Base-by-base conservation (phyloP, 305 asterid genomes). In the Fraxinus albicans region DNA sequence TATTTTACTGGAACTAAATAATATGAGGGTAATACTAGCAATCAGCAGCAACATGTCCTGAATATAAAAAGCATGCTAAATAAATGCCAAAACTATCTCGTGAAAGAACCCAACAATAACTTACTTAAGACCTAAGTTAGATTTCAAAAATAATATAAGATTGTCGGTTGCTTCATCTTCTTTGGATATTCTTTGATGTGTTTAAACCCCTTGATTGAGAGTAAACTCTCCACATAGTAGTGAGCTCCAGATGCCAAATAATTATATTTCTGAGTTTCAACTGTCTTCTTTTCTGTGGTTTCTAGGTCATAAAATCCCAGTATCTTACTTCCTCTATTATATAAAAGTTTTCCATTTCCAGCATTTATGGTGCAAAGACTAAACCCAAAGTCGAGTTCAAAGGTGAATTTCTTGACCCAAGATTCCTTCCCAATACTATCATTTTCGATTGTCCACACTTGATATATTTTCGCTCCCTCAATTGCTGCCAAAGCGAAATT, bases 361-460 rank as follows among this genome's bases (percentile, higher is more conserved):
- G 53, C 17, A 5, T 44, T 44, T 44, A 44, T 12, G 4, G 53
- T 0, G 53, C 2, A 44, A 44, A 44, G 17, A 63, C 19, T 2
- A 58, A 38, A 6, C 8, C 17, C 42, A 50, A 81, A 36, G 63
- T 44, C 80, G 17, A 40, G 29, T 60, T 3, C 7, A 76, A 81
- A 6, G 9, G 77, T 76, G 80, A 9, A 25, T 9, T 38, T 76
- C 58, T 81, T 81, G 3, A 1, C 13, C 84, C 84, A 81, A 70
- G 15, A 38, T 15, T 42, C 73, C 12, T 17, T 77, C 36, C 58
- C 73, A 33, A 44, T 15, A 25, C 79, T 17, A 27, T 60, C 53
- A 73, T 47, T 79, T 82, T 63, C 72, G 2, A 82, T 47, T 38
- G 44, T 3, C 84, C 84, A 76, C 9, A 82, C 55, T 4, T 63